These are phyloP conservation scores for Thielaviopsis ethacetica DNA, from an alignment of 2,329 filamentous ascomycete species.

Conservation along the genomic window DNA sequence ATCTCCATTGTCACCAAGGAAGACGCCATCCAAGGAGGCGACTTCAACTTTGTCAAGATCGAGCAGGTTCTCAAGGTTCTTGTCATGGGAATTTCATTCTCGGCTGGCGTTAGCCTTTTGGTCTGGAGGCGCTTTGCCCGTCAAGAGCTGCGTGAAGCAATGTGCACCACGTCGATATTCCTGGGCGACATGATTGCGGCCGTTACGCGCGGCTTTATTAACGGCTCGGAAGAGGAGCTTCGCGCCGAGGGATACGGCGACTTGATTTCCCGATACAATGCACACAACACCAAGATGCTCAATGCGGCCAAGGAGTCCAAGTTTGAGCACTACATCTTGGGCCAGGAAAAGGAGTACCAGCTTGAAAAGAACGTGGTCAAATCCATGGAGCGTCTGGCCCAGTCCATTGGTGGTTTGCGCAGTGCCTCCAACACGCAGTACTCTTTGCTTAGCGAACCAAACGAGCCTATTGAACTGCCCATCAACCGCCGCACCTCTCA, in stretches of 20 bases:
- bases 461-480: neutral
- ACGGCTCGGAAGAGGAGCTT: conserved; percentile 65
- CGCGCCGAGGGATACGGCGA: conserved; percentile 42
- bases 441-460: conserved; percentile 51
- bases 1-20: conserved; percentile 88
- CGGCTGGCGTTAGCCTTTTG: conserved; percentile 58
- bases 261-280: conserved; percentile 10
- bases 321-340: conserved; percentile 71
- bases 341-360: conserved; percentile 61
- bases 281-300: conserved; percentile 39
- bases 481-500: neutral
- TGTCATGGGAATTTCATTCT: conserved; percentile 56
- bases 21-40: conserved; percentile 66
- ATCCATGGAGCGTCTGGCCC: conserved; percentile 69
- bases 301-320: conserved; percentile 74
- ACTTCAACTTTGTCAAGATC: conserved; percentile 69
- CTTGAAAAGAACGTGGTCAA: conserved; percentile 68
- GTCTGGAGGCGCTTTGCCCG: conserved; percentile 68
- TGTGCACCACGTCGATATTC: conserved; percentile 48
- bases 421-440: conserved; percentile 87
- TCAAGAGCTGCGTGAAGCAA: conserved; percentile 52
- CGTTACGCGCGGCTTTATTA: conserved; percentile 71
- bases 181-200: conserved; percentile 67
- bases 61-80: conserved; percentile 71
- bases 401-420: conserved; percentile 77